Evolutionary conservation across 1,284 basidiomycete genomes (phyloP), one percentile per base, ranked within the genome.

Genomic region (Rhodotorula sp.): DNA sequence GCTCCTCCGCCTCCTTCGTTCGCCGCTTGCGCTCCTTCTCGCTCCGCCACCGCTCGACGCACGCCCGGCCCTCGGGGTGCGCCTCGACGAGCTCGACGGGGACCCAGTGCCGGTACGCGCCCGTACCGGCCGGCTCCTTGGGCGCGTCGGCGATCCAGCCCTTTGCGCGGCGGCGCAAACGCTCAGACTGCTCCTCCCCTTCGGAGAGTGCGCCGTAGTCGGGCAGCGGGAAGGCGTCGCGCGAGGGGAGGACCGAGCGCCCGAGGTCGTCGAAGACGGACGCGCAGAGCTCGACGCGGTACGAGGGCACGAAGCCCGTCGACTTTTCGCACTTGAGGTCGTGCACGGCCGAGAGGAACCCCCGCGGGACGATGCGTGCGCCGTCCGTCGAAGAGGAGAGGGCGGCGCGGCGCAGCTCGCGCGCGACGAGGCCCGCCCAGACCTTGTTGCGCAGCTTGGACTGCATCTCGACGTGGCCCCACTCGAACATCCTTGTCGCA

Each of bases 401-500:
- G 5, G 67, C 70, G 4, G 58, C 48, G 21, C 45, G 53, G 0
- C 74, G 64, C 5, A 74, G 19, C 8, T 62, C 62, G 4, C 50
- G 53, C 50, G 70, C 48, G 8, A 53, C 60, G 45, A 76, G 66
- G 1, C 55, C 65, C 13, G 56, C 25, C 64, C 64, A 76, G 21
- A 74, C 23, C 27, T 53, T 49, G 60, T 55, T 71, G 0, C 69
- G 46, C 45, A 70, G 44, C 12, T 57, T 55, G 16, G 41, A 17
- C 5, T 19, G 21, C 14, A 75, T 50, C 41, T 77, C 73, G 14
- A 66, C 67, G 56, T 76, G 48, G 16, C 61, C 52, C 67, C 66
- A 78, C 42, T 77, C 70, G 59, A 78, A 78, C 56, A 46, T 64
- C n/a, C 54, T 41, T n/a, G 57, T 61, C 25, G 64, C 60, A 60